phyloP scores from a whole-genome alignment of 768 basidiomycete genomes.

The Glaciozyma martinii region DNA sequence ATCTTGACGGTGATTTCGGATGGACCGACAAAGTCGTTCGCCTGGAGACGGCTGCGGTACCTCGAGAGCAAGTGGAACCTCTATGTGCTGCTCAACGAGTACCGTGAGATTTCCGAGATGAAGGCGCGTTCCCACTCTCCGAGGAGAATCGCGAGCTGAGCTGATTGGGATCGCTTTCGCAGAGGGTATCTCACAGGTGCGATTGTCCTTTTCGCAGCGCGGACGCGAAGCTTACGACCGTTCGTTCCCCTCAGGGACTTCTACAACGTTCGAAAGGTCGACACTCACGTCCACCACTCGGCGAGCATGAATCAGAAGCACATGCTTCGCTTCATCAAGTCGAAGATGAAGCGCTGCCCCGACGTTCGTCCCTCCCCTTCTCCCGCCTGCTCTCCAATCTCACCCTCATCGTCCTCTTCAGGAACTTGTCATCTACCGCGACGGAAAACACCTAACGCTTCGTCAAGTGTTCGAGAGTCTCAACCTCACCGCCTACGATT shows the following conservation, averaged over 20 bases:
- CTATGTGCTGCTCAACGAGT: conserved; percentile 84
- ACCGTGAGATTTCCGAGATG: conserved; percentile 89
- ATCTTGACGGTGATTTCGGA: conserved; percentile 83
- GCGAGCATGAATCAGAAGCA: conserved; percentile 99
- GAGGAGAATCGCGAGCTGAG: not conserved
- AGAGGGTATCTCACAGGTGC: conserved; percentile 77
- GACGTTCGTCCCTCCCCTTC: conserved; percentile 46
- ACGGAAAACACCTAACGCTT: conserved; percentile 76
- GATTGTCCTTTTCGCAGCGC: too few relatives aligned
- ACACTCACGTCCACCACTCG: conserved; percentile 97
- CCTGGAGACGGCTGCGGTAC: conserved; percentile 82
- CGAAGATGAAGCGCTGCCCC: conserved; percentile 86
- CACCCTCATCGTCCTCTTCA: conserved; percentile 37
- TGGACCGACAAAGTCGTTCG: conserved; percentile 88
- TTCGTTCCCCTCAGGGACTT: conserved; percentile 63
- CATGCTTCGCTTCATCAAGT: conserved; percentile 92
- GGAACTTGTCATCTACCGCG: conserved; percentile 94
- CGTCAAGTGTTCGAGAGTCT: conserved; percentile 93
- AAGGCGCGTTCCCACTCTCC: conserved; percentile 54
- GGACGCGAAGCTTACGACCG: not conserved
- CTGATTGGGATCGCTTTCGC: not conserved
- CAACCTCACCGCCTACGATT: conserved; percentile 88
- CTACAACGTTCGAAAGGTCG: conserved; percentile 85
- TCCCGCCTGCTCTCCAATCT: not conserved
- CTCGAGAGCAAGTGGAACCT: conserved; percentile 87